Percentiles rank a stretch among this genome's conserved stretches.
phyloP scores from a whole-genome alignment of 768 basidiomycete species.

The Suillus tomentosus region DNA sequence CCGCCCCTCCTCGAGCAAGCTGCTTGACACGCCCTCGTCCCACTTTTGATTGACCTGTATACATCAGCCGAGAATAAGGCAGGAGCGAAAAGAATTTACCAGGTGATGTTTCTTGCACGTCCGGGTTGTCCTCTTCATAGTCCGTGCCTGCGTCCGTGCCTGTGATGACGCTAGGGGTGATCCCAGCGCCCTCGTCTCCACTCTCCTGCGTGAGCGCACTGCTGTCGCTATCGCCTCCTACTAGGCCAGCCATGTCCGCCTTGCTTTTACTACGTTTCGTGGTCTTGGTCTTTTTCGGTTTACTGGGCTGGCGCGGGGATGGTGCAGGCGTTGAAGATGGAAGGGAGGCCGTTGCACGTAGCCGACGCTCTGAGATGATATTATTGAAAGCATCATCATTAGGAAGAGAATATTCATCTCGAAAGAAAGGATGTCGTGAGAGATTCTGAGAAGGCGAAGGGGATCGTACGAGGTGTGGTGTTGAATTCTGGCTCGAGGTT shows the following conservation, averaged over 20 bases:
- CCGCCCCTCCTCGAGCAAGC: slow-evolving; percentile 24
- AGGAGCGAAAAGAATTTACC: slow-evolving; percentile 41
- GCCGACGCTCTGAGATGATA: slow-evolving; percentile 61
- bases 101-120: slow-evolving; percentile 59
- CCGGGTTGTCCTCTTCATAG: slow-evolving; percentile 67
- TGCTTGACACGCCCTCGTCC: slow-evolving; percentile 31
- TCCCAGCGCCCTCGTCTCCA: slow-evolving; percentile 65
- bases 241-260: slow-evolving; percentile 69
- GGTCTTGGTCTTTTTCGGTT: slow-evolving; percentile 43
- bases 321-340: slow-evolving; percentile 58
- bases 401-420: slow-evolving; percentile 64
- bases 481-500: slow-evolving; percentile 39
- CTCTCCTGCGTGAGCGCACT: slow-evolving; percentile 84
- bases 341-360: slow-evolving; percentile 61
- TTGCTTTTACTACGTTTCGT: slow-evolving; percentile 47
- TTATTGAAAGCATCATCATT: slow-evolving; percentile 60
- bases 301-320: slow-evolving; percentile 42
- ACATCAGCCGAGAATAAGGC: slow-evolving; percentile 19
- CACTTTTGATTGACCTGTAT: slow-evolving; percentile 21
- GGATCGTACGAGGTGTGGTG: slow-evolving; percentile 56
- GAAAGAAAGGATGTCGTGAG: slow-evolving; percentile 69
- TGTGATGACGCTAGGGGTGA: slow-evolving; percentile 65
- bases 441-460: slow-evolving; percentile 74
- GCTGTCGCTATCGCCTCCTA: slow-evolving; percentile 82
- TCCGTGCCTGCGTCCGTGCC: slow-evolving; percentile 74